These are phyloP conservation scores for Arthrobotrys iridis DNA, from an alignment of 2,329 filamentous ascomycete species.

Conservation along the genomic window DNA sequence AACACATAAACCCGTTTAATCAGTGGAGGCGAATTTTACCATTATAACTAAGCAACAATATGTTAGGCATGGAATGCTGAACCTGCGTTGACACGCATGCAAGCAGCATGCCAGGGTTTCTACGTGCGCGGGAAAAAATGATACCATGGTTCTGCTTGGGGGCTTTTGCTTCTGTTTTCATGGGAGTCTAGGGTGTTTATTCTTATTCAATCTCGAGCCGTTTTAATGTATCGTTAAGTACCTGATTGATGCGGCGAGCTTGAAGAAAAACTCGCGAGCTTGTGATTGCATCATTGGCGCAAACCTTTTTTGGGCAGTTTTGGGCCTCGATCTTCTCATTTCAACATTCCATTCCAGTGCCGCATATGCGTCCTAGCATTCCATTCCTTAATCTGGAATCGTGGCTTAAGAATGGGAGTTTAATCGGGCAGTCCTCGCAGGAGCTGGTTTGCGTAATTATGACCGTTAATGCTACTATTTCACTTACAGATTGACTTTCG, in stretches of 20 bases:
- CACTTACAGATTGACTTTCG: background rate
- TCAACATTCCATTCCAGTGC: constrained; percentile 47
- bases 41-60: constrained; percentile 14
- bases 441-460: background rate
- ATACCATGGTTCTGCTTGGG: constrained; percentile 12
- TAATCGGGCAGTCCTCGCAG: background rate
- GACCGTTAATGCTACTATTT: background rate
- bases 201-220: background rate
- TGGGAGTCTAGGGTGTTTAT: constrained; percentile 4
- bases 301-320: background rate
- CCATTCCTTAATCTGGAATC: constrained; percentile 34
- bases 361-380: constrained; percentile 47
- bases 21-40: constrained; percentile 15
- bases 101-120: constrained; percentile 15
- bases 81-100: constrained; percentile 49
- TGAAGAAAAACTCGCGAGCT: background rate
- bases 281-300: background rate
- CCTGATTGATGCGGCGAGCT: constrained; percentile 11
- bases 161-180: background rate
- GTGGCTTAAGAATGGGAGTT: constrained; percentile 26
- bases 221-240: constrained; percentile 19
- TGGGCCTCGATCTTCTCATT: background rate
- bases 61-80: constrained; percentile 42
- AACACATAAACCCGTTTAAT: background rate
- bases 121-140: constrained; percentile 6